phyloP scores from a whole-genome alignment of 2,329 filamentous ascomycete genomes.

The Colletotrichum tofieldiae region DNA sequence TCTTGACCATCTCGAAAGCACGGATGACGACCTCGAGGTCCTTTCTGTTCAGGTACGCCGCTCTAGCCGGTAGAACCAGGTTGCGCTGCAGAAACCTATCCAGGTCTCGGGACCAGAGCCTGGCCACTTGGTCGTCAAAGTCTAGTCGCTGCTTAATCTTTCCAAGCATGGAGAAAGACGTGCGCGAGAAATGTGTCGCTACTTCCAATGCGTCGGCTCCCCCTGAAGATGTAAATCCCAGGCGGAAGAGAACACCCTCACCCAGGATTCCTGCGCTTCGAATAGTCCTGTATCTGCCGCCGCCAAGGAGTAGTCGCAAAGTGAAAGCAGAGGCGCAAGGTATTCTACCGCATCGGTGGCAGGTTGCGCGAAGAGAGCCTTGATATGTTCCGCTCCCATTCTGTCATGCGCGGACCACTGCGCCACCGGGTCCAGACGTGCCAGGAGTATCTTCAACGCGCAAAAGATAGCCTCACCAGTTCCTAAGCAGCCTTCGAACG shows the following conservation, averaged over 20 bases:
- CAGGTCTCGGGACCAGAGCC: conserved; percentile 63
- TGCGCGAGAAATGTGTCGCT: conserved; percentile 62
- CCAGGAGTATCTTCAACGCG: conserved; percentile 63
- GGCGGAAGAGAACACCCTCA: conserved; percentile 61
- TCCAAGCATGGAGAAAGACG: conserved; percentile 57
- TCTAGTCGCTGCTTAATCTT: conserved; percentile 53
- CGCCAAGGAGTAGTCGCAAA: conserved; percentile 60
- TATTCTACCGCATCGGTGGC: conserved; percentile 63
- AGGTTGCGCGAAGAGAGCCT: conserved; percentile 68
- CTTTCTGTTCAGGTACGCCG: conserved; percentile 61
- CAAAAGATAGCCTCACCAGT: conserved; percentile 65
- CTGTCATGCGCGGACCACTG: conserved; percentile 58
- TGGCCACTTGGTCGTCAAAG: conserved; percentile 47
- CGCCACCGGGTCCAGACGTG: conserved; percentile 57
- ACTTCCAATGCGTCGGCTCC: conserved; percentile 64
- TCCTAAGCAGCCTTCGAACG: conserved; percentile 58
- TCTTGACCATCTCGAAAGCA: conserved; percentile 58
- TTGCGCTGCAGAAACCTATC: conserved; percentile 65
- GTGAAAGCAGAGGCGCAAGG: conserved; percentile 60
- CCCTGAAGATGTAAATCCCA: conserved; percentile 71
- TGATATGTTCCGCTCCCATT: conserved; percentile 72
- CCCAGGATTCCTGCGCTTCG: conserved; percentile 62
- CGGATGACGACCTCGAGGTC: conserved; percentile 59
- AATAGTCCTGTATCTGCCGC: conserved; percentile 51
- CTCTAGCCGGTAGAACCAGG: conserved; percentile 67